Conservation (phyloP, 495 filamentous ascomycete species). For the Penicillium psychrofluorescens region DNA sequence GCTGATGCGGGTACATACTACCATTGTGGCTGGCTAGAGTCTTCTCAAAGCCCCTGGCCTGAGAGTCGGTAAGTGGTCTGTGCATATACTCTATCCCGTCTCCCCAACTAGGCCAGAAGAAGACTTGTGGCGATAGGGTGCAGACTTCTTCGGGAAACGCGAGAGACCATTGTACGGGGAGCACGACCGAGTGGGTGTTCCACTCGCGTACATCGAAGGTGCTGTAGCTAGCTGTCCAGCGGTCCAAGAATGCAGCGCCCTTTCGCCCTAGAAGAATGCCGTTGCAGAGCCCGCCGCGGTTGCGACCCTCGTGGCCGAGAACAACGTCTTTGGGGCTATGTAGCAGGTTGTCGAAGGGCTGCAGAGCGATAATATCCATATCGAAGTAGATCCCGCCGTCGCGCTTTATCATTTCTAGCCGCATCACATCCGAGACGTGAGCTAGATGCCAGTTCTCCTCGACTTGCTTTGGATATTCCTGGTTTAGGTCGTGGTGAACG, state of each 20-base stretch:
- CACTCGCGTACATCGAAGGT: conserved; percentile 31
- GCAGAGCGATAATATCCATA: conserved; percentile 9
- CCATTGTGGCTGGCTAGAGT: conserved; percentile 22
- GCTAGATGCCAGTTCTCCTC: conserved; percentile 29
- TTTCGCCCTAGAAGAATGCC: conserved; percentile 36
- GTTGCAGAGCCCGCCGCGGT: conserved; percentile 39
- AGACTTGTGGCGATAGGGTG: conserved; percentile 31
- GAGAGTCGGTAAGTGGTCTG: conserved; percentile 18
- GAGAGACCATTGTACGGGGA: conserved; percentile 32
- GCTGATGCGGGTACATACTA: conserved; percentile 33
- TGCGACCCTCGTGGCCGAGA: conserved; percentile 38
- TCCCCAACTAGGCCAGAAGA: conserved; percentile 46
- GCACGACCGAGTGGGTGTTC: conserved; percentile 38
- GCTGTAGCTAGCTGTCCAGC: conserved; percentile 34
- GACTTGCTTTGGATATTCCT: conserved; percentile 16
- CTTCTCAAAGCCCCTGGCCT: conserved; percentile 5
- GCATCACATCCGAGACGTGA: conserved; percentile 39
- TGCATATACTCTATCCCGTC: conserved; percentile 41
- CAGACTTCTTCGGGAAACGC: conserved; percentile 33
- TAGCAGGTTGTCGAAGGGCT: conserved; percentile 6
- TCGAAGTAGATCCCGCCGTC: conserved; percentile 37
- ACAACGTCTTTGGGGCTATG: conserved; percentile 24
- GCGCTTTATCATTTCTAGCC: conserved; percentile 31
- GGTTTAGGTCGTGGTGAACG: conserved; percentile 30
- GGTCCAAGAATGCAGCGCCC: conserved; percentile 31